phyloP scores from a whole-genome alignment of 176 grass and related monocot genomes.

The Musa acuminata region DNA sequence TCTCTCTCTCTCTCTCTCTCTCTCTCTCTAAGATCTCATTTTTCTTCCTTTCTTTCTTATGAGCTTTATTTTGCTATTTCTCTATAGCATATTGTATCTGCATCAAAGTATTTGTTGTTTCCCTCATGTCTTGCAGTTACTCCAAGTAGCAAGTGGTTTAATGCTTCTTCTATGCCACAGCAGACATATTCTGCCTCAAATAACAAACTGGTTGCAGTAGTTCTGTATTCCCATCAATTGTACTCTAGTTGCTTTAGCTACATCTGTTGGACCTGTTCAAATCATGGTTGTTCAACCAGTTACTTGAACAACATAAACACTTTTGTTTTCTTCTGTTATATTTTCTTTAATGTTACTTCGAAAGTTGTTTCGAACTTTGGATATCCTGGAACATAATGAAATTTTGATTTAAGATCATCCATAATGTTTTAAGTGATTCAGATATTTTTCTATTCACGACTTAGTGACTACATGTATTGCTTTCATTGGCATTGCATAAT shows the following conservation, averaged over 20 bases:
- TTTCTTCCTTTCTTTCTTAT: too few relatives aligned
- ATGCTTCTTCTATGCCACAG: not conserved
- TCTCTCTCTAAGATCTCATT: too few relatives aligned
- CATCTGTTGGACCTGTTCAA: not conserved
- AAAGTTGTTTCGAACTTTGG: not conserved
- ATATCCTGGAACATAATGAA: not conserved
- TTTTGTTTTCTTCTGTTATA: not conserved
- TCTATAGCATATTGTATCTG: too few relatives aligned
- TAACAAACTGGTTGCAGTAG: not conserved
- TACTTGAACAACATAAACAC: not conserved
- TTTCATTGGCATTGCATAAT: not conserved
- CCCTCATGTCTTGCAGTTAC: not conserved
- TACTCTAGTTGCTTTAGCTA: not conserved
- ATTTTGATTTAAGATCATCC: not conserved
- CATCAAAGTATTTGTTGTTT: too few relatives aligned
- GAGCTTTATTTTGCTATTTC: too few relatives aligned
- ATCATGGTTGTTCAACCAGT: too few relatives aligned
- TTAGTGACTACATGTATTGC: not conserved
- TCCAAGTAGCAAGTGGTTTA: too few relatives aligned
- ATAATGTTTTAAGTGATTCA: not conserved
- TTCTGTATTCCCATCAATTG: not conserved
- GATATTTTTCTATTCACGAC: not conserved
- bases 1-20: too few relatives aligned
- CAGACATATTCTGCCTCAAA: not conserved
- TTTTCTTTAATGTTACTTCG: not conserved